Evolutionary conservation across 1,284 basidiomycete genomes (phyloP).

Genomic region (Ganoderma multipileum): DNA sequence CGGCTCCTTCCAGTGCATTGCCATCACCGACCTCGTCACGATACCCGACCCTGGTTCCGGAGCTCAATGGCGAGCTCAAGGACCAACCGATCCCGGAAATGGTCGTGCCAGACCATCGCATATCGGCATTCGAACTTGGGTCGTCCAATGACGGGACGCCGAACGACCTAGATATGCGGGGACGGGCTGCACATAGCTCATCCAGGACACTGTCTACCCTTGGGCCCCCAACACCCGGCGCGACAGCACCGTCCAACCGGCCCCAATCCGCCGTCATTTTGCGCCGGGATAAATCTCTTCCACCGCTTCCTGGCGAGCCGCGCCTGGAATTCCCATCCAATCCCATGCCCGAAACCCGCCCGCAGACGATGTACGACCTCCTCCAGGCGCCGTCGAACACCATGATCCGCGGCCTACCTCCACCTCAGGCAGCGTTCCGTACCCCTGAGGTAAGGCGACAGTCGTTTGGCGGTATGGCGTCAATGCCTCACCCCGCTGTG

Average conservation of each 20-base stretch:
- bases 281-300: constrained; percentile 75
- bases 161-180: constrained; percentile 36
- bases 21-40: constrained; percentile 78
- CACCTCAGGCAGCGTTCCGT: constrained; percentile 71
- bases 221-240: constrained; percentile 41
- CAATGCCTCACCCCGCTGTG: constrained; percentile 57
- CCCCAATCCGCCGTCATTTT: constrained; percentile 45
- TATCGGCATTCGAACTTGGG: constrained; percentile 31
- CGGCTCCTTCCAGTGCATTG: constrained; percentile 73
- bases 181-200: constrained; percentile 38
- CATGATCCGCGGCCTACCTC: constrained; percentile 53
- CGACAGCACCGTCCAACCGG: constrained; percentile 39
- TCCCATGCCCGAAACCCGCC: constrained; percentile 53
- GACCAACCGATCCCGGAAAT: constrained; percentile 36
- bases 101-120: constrained; percentile 34
- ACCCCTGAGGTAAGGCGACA: constrained; percentile 65
- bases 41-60: constrained; percentile 60
- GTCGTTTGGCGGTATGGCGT: constrained; percentile 72
- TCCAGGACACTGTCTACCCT: constrained; percentile 38
- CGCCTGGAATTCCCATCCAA: constrained; percentile 45
- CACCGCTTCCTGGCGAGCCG: constrained; percentile 71
- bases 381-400: constrained; percentile 49
- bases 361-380: constrained; percentile 71
- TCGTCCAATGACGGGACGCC: constrained; percentile 20
- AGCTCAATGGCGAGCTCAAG: constrained; percentile 49